Evolutionary conservation across 148 eudicot species (phyloP).

Genomic region (Silene latifolia): DNA sequence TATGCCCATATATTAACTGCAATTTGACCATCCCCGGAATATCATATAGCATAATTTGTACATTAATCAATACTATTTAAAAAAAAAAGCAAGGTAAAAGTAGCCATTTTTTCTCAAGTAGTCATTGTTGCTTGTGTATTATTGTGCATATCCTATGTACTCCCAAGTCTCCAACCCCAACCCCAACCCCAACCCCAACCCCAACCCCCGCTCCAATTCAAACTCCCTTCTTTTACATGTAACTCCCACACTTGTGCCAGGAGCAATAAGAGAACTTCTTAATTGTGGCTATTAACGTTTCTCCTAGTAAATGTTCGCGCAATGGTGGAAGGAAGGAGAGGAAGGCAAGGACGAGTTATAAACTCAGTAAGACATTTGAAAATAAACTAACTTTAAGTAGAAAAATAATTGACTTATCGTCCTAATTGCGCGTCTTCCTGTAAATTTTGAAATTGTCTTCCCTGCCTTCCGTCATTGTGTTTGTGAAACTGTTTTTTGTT

Average conservation of each 20-base stretch:
- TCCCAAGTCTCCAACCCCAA: too few species aligned
- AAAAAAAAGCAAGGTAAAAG: conserved; percentile 11
- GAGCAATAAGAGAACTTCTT: not conserved
- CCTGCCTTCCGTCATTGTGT: not conserved
- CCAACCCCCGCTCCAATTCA: not conserved
- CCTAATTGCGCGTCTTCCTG: not conserved
- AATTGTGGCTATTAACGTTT: not conserved
- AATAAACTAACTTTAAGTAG: not conserved
- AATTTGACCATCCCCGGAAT: conserved; percentile 3
- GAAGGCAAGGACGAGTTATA: not conserved
- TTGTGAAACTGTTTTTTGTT: not conserved
- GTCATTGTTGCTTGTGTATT: not conserved
- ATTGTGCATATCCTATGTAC: not conserved
- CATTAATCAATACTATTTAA: conserved; percentile 7
- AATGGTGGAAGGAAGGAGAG: not conserved
- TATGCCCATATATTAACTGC: conserved; percentile 3
- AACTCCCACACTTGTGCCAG: not conserved
- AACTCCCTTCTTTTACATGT: not conserved
- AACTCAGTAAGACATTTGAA: not conserved
- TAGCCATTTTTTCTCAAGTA: not conserved
- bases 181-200: too few species aligned
- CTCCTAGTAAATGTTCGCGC: not conserved
- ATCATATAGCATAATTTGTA: conserved; percentile 21
- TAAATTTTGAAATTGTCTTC: not conserved
- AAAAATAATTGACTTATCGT: too few species aligned